Conservation (phyloP, 2,329 filamentous ascomycete genomes). For the Xylaria multiplex region DNA sequence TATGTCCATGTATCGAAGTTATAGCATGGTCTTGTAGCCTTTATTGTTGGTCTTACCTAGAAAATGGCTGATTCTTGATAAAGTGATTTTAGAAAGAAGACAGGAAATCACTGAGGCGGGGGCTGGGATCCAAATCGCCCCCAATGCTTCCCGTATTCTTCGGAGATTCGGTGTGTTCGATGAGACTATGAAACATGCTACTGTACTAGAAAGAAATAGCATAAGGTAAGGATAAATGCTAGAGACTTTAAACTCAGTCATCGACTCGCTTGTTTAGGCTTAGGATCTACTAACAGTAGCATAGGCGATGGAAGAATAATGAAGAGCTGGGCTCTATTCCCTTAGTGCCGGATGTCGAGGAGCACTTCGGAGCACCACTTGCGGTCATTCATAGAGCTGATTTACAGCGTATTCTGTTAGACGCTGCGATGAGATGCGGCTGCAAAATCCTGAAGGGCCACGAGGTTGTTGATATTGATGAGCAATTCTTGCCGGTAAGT, state of each 20-base stretch:
- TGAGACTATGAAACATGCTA: slow-evolving; percentile 34
- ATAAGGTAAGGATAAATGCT: slow-evolving; percentile 43
- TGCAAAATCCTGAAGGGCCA: slow-evolving; percentile 40
- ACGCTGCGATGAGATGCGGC: slow-evolving; percentile 37
- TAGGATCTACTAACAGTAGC: slow-evolving; percentile 7
- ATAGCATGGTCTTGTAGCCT: background rate
- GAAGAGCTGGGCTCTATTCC: slow-evolving; percentile 41
- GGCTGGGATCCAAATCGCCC: slow-evolving; percentile 52
- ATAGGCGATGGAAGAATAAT: slow-evolving; percentile 42
- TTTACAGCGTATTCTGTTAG: slow-evolving; percentile 40
- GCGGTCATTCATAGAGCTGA: slow-evolving; percentile 45
- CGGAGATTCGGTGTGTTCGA: slow-evolving; percentile 47
- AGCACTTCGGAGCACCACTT: slow-evolving; percentile 42
- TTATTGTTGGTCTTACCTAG: too few species aligned
- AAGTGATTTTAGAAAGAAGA: slow-evolving; percentile 50
- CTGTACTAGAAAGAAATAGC: slow-evolving; percentile 45
- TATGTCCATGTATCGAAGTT: background rate
- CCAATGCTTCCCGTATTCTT: slow-evolving; percentile 49
- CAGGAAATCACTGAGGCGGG: slow-evolving; percentile 51
- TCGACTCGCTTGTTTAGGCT: background rate
- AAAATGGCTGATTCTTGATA: slow-evolving; percentile 29
- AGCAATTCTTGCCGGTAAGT: slow-evolving; percentile 34
- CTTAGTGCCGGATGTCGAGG: slow-evolving; percentile 33
- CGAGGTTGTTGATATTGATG: slow-evolving; percentile 44
- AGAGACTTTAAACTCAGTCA: background rate